Percentiles rank a stretch among this genome's conserved stretches.
Conservation (phyloP, 2,329 filamentous ascomycete genomes). For the Ophiostoma tasmaniense region DNA sequence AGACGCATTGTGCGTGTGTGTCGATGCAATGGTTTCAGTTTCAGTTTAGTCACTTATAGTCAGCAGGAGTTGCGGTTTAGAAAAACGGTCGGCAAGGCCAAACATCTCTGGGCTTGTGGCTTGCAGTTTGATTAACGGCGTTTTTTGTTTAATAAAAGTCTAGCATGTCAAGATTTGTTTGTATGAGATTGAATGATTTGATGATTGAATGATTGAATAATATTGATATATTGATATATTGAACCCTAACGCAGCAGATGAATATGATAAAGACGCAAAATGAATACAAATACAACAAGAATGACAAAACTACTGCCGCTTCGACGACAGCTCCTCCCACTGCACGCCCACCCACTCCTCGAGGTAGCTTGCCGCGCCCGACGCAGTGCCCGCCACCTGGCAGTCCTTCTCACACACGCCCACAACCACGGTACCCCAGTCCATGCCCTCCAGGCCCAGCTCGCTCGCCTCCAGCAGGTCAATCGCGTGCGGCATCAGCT, state of each 20-base stretch:
- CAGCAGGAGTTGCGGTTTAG: conserved; percentile 8
- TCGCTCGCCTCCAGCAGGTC: conserved; percentile 76
- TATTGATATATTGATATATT: background rate
- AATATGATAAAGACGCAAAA: background rate
- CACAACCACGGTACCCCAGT: conserved; percentile 90
- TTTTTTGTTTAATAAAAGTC: conserved; percentile 3
- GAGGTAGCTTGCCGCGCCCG: conserved; percentile 64
- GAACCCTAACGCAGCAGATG: background rate
- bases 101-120: conserved; percentile 3
- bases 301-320: conserved; percentile 15
- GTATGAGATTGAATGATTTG: no score
- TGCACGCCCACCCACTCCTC: conserved; percentile 99
- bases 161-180: background rate
- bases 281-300: background rate
- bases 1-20: background rate
- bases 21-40: background rate
- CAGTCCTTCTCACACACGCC: conserved; percentile 80
- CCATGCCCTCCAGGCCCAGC: conserved; percentile 74
- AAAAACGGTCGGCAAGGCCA: conserved; percentile 10
- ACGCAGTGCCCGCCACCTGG: conserved; percentile 45
- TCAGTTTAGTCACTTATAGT: background rate
- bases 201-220: no score
- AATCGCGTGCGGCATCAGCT: conserved; percentile 86
- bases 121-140: conserved; percentile 13
- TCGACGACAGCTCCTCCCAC: conserved; percentile 68